These are phyloP conservation scores for Magnaporthiopsis rhizophila DNA, from an alignment of 2,329 filamentous ascomycete species.

Conservation along the genomic window DNA sequence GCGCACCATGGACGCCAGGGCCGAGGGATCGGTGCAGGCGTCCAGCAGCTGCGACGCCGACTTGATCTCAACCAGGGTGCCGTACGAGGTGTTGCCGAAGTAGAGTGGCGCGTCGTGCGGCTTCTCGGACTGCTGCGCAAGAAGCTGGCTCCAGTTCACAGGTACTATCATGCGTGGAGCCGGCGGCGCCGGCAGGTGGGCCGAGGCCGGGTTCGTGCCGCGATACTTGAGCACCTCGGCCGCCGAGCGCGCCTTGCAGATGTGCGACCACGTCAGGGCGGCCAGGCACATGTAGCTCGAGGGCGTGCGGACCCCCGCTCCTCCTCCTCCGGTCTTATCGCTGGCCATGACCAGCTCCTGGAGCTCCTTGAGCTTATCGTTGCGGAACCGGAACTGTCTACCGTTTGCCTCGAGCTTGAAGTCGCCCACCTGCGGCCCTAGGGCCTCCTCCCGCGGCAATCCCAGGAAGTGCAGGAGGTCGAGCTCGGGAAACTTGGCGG, in stretches of 20 bases:
- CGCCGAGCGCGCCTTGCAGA: neutral
- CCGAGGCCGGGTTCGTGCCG: neutral
- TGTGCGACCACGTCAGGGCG: conserved; percentile 1
- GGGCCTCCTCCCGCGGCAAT: neutral
- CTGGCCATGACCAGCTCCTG: neutral
- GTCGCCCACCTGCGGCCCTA: neutral
- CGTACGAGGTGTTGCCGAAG: conserved; percentile 1
- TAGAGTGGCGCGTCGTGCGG: neutral
- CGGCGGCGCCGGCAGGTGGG: neutral
- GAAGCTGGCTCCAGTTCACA: neutral
- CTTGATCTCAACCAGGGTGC: no score
- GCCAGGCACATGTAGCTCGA: neutral
- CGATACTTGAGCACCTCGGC: neutral
- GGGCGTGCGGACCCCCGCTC: neutral
- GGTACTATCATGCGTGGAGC: neutral
- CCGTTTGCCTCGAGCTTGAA: neutral
- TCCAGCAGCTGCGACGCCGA: neutral
- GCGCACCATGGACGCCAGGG: neutral
- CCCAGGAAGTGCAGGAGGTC: neutral
- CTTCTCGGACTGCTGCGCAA: neutral
- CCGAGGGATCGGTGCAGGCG: neutral
- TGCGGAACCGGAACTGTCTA: neutral
- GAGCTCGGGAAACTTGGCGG: neutral
- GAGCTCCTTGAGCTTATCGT: neutral
- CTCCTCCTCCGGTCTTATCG: neutral